phyloP scores from a whole-genome alignment of 331 rosid species.

The Saraca asoca region DNA sequence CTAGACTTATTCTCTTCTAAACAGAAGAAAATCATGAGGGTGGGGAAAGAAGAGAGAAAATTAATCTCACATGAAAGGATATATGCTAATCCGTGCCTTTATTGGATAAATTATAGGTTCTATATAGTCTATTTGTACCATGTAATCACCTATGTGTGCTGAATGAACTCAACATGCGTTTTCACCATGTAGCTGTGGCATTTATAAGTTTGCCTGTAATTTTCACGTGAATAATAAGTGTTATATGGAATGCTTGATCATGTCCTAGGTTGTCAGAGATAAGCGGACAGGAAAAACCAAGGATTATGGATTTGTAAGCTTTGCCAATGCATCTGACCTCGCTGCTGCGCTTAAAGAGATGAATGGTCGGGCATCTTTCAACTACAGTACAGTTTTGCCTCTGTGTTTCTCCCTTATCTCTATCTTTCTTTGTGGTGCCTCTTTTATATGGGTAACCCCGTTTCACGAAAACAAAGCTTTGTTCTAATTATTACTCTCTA shows the following conservation, averaged over 20 bases:
- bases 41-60: neutral
- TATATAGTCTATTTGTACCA: neutral
- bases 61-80: neutral
- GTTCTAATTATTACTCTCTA: neutral
- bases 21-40: neutral
- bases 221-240: neutral
- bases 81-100: neutral
- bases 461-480: neutral
- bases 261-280: slow-evolving; percentile 81
- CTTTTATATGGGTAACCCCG: neutral
- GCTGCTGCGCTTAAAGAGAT: slow-evolving; percentile 96
- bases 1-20: neutral
- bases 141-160: neutral
- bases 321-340: slow-evolving; percentile 74
- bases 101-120: slow-evolving; percentile 2
- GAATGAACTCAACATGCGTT: neutral
- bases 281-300: slow-evolving; percentile 95
- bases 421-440: slow-evolving; percentile 10
- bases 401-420: neutral
- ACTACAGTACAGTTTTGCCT: slow-evolving; percentile 15
- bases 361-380: slow-evolving; percentile 58
- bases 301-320: slow-evolving; percentile 94
- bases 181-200: slow-evolving; percentile 21
- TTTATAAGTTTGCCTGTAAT: neutral
- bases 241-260: slow-evolving; percentile 3